Percentiles rank a stretch among this genome's conserved stretches.
Conservation (phyloP, 768 basidiomycete species). For the Lactifluus pinguis region DNA sequence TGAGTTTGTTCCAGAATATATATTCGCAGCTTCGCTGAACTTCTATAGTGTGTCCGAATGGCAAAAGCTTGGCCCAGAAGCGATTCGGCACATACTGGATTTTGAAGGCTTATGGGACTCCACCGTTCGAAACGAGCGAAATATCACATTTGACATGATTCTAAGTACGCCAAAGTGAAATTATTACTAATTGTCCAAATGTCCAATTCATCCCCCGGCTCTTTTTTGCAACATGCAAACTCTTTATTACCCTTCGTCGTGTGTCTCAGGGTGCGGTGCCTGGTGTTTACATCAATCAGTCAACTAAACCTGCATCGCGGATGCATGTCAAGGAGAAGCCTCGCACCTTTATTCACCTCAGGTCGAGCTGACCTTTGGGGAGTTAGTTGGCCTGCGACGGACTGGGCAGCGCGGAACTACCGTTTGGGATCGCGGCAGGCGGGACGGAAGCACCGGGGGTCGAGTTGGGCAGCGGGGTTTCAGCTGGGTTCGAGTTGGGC, state of each 20-base stretch:
- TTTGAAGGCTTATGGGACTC: too few relatives aligned
- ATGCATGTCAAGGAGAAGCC: background rate
- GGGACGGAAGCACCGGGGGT: too few relatives aligned
- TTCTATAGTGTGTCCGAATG: background rate
- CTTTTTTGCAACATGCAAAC: background rate
- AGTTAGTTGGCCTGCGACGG: constrained; percentile 39
- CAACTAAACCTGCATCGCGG: background rate
- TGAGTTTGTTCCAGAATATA: background rate
- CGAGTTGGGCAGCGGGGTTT: too few relatives aligned
- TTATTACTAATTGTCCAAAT: background rate
- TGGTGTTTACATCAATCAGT: background rate
- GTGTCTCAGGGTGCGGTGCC: background rate
- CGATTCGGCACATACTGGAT: constrained; percentile 8
- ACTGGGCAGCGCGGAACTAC: constrained; percentile 43
- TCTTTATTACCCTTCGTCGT: background rate
- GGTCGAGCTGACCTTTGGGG: constrained; percentile 18
- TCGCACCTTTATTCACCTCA: constrained; percentile 46
- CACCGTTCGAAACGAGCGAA: background rate
- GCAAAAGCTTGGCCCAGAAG: constrained; percentile 17
- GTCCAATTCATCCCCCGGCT: background rate
- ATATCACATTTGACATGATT: background rate
- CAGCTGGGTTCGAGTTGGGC: too few relatives aligned
- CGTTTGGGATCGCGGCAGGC: constrained; percentile 46
- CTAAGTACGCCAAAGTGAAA: too few relatives aligned
- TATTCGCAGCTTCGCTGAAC: background rate